A percentile compares a stretch with the other conserved stretches of the same genome.
phyloP scores from a whole-genome alignment of 176 grass and related monocot genomes.

The Triticum aestivum region DNA sequence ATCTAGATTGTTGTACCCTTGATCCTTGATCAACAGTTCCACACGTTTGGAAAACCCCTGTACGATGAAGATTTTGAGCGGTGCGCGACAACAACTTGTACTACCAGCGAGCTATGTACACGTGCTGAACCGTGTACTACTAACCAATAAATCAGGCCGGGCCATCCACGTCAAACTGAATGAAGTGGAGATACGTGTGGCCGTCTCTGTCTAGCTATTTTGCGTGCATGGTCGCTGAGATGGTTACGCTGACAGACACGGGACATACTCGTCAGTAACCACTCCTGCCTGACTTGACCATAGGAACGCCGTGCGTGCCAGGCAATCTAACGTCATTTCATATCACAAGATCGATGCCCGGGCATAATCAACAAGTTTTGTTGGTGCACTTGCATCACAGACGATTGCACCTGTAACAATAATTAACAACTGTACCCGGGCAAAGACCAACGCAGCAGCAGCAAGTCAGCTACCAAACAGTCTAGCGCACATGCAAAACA shows the following conservation, averaged over 20 bases:
- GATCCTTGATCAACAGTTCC: not conserved
- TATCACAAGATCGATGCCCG: not conserved
- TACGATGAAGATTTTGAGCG: not conserved
- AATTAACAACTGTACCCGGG: not conserved
- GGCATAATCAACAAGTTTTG: not conserved
- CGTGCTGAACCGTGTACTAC: not conserved
- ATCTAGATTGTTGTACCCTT: not conserved
- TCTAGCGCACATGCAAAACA: not conserved
- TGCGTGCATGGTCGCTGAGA: not conserved
- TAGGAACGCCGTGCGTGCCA: not conserved
- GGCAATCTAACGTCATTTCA: not conserved
- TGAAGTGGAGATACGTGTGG: not conserved
- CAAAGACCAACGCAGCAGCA: conserved; percentile 9
- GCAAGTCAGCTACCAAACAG: not conserved
- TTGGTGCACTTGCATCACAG: not conserved
- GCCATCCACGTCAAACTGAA: not conserved
- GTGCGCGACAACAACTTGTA: not conserved
- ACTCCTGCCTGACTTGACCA: not conserved
- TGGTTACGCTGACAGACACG: not conserved
- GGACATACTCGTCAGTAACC: not conserved
- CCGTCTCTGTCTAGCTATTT: not conserved
- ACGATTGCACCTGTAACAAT: not conserved
- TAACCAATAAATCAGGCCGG: not conserved
- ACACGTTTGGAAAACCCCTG: not conserved
- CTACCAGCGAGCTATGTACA: not conserved